Conservation (phyloP, 805 yeast genomes). For the Ogataea salicorniae region DNA sequence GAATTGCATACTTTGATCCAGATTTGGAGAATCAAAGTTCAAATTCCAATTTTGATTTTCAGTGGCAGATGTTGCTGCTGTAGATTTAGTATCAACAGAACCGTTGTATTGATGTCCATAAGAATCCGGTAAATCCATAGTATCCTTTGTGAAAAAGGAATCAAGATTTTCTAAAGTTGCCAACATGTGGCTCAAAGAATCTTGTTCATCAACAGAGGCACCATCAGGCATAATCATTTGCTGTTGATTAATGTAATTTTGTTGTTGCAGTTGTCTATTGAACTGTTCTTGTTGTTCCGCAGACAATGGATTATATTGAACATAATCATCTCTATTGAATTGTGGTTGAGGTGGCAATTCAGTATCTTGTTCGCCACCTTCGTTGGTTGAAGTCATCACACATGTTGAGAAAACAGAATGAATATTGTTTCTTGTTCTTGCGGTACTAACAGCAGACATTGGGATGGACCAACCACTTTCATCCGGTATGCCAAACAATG, state of each 20-base stretch:
- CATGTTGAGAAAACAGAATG: slow-evolving; percentile 94
- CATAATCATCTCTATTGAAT: slow-evolving; percentile 60
- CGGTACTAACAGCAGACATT: slow-evolving; percentile 87
- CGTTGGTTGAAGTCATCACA: slow-evolving; percentile 38
- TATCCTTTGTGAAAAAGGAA: slow-evolving; percentile 74
- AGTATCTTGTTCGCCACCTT: slow-evolving; percentile 35
- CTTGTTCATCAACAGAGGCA: slow-evolving; percentile 51
- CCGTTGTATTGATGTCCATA: slow-evolving; percentile 41
- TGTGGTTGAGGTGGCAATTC: slow-evolving; percentile 12
- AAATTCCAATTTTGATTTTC: slow-evolving; percentile 18
- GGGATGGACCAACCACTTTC: slow-evolving; percentile 97
- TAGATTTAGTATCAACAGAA: slow-evolving; percentile 59
- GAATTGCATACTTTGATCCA: slow-evolving; percentile 24
- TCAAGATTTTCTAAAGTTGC: slow-evolving; percentile 87
- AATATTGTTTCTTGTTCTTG: slow-evolving; percentile 84
- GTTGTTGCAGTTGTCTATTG: slow-evolving; percentile 30
- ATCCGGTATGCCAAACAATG: slow-evolving; percentile 91
- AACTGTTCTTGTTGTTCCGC: slow-evolving; percentile 22
- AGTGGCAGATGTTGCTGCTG: slow-evolving; percentile 32
- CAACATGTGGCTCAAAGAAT: slow-evolving; percentile 84
- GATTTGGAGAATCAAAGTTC: slow-evolving; percentile 25
- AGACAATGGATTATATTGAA: slow-evolving; percentile 28
- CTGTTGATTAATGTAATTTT: slow-evolving; percentile 12
- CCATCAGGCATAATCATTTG: slow-evolving; percentile 35
- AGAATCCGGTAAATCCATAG: slow-evolving; percentile 21